A percentile compares a stretch with the other conserved stretches of the same genome.
Conservation (phyloP, 2,329 filamentous ascomycete genomes). For the Raffaelea ambrosiae region DNA sequence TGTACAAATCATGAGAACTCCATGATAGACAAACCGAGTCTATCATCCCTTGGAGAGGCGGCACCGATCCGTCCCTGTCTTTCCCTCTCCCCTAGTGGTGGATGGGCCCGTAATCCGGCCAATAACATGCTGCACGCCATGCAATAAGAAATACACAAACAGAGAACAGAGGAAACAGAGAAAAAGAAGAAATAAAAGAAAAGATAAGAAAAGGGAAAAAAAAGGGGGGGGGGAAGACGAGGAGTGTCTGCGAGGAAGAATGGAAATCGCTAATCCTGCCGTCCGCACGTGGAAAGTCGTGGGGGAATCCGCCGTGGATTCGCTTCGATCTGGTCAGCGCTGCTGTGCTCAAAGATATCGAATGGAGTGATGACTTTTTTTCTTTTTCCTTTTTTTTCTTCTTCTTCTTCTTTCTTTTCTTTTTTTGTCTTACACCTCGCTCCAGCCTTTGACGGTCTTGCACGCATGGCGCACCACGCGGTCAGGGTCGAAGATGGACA, state of each 20-base stretch:
- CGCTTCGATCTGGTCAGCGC: not conserved
- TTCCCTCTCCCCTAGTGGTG: no score
- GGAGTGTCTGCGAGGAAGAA: not conserved
- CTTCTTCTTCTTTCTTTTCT: not conserved
- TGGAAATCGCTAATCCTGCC: not conserved
- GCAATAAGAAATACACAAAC: not conserved
- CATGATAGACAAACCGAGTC: no score
- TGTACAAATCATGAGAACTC: no score
- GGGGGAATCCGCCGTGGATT: no score
- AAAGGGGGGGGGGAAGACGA: not conserved
- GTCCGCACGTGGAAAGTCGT: no score
- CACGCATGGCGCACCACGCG: not conserved
- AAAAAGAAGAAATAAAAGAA: not conserved
- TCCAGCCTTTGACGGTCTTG: not conserved
- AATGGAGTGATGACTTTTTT: no score
- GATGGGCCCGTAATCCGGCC: no score
- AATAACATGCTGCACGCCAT: no score
- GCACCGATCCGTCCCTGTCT: no score
- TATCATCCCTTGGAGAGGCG: no score
- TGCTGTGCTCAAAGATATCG: no score
- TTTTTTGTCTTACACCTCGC: not conserved
- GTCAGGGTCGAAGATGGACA: not conserved
- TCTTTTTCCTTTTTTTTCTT: slow-evolving; percentile 2
- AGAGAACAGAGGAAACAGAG: not conserved
- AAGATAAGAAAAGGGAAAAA: not conserved